Conservation (phyloP, 352 stramenopile species). For the Pythium phragmitis region DNA sequence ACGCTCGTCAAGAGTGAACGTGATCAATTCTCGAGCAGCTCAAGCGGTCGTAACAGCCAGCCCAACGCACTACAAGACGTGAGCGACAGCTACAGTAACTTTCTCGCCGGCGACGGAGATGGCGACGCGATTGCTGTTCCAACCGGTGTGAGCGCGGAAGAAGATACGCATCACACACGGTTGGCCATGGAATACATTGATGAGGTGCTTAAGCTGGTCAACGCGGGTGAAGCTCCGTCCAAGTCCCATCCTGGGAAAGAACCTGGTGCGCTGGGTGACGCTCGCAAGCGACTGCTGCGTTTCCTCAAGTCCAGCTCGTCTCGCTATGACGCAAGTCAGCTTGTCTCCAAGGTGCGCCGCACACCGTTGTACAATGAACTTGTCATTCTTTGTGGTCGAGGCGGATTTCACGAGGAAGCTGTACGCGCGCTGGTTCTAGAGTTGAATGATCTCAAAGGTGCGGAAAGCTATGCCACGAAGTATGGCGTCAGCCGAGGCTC, state of each 20-base stretch:
- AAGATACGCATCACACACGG: slow-evolving; percentile 78
- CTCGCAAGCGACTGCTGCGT: slow-evolving; percentile 75
- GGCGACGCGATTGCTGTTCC: slow-evolving; percentile 31
- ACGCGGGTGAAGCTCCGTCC: slow-evolving; percentile 64
- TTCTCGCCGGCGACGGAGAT: slow-evolving; percentile 66
- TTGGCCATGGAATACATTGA: slow-evolving; percentile 87
- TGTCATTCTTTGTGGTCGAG: slow-evolving; percentile 81
- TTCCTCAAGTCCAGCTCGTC: slow-evolving; percentile 79
- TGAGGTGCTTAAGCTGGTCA: slow-evolving; percentile 76
- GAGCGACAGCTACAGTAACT: slow-evolving; percentile 85
- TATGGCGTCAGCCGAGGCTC: slow-evolving; percentile 47
- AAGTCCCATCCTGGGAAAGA: slow-evolving; percentile 85
- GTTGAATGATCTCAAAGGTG: slow-evolving; percentile 76
- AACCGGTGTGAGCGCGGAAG: slow-evolving; percentile 27
- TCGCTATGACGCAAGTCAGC: slow-evolving; percentile 67
- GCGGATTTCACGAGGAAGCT: slow-evolving; percentile 76
- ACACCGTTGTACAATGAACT: slow-evolving; percentile 83
- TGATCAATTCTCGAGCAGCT: slow-evolving; percentile 27
- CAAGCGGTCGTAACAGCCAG: slow-evolving; percentile 12
- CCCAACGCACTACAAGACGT: slow-evolving; percentile 29
- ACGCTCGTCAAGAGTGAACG: slow-evolving; percentile 63
- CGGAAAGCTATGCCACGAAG: slow-evolving; percentile 82
- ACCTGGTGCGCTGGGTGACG: slow-evolving; percentile 61
- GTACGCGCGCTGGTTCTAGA: slow-evolving; percentile 75
- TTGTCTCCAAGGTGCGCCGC: slow-evolving; percentile 77